These are phyloP conservation scores for Curvularia eragrostidis DNA, from an alignment of 2,329 filamentous ascomycete species.

Conservation along the genomic window DNA sequence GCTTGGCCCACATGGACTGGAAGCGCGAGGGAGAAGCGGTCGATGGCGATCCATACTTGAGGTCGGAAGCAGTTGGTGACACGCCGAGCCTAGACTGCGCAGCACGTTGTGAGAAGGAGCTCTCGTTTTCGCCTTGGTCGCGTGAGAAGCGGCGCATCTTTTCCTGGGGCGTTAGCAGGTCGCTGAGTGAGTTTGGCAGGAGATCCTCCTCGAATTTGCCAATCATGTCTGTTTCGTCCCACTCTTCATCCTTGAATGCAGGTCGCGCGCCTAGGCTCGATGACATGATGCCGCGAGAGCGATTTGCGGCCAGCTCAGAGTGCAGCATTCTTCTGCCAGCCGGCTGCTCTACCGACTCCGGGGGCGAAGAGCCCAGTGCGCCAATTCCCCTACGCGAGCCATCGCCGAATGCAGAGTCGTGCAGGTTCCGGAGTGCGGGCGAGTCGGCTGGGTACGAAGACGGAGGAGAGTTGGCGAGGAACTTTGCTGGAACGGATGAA, in stretches of 20 bases:
- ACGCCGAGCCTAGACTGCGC: conserved; percentile 60
- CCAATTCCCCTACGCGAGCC: conserved; percentile 64
- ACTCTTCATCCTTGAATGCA: conserved; percentile 60
- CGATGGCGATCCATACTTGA: conserved; percentile 59
- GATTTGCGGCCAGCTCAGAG: conserved; percentile 66
- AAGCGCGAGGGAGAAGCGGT: conserved; percentile 68
- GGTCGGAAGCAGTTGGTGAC: conserved; percentile 53
- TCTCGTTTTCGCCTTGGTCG: conserved; percentile 60
- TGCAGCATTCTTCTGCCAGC: conserved; percentile 66
- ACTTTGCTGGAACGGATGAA: conserved; percentile 89
- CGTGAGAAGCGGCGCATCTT: conserved; percentile 66
- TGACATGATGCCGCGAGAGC: conserved; percentile 64
- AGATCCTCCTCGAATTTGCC: conserved; percentile 91
- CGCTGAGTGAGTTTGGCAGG: conserved; percentile 72
- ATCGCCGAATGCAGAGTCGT: conserved; percentile 72
- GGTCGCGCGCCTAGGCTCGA: conserved; percentile 62
- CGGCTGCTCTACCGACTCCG: conserved; percentile 69
- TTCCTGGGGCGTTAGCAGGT: conserved; percentile 68
- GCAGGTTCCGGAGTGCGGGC: conserved; percentile 65
- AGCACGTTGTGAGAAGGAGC: conserved; percentile 32
- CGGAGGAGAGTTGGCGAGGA: conserved; percentile 83
- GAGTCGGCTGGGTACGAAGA: conserved; percentile 69
- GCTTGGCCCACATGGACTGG: conserved; percentile 61
- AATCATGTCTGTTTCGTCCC: conserved; percentile 54
- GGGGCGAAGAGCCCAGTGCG: conserved; percentile 60